Evolutionary conservation across 192 early-diverging fungal species (phyloP), one percentile per base, ranked within the genome.

Genomic region (Coemansia asiatica): DNA sequence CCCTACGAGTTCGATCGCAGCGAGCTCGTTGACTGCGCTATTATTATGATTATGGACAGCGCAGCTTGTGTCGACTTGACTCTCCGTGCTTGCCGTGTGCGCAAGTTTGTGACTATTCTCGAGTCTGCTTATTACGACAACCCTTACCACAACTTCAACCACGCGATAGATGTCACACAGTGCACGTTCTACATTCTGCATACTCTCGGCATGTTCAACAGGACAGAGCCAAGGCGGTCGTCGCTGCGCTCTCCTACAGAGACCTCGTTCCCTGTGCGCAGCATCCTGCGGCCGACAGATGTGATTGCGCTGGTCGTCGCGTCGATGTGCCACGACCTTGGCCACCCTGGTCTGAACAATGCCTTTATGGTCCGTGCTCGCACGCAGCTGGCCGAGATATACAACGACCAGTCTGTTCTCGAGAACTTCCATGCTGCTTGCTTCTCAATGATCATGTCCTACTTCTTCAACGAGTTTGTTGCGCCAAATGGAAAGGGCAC

Each of bases 281-380:
- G 66, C 47, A 76, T 76, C 47, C 61, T 77, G 49, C 75, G 68
- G 48, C 75, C 83, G 1, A 83, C 78, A 4, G 89, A 92, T 49
- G 82, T 83, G n/a, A 87, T 92, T 72, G 91, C 90, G 2, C 76
- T 92, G 10, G 74, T 94, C 8, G 79, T 93, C 3, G 87, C 90
- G 28, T 87, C 87, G 19, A 88, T 93, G 60, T 89, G 89, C 46
- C 92, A 93, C 63, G 92, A 93, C 72, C 84, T 91, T 38, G 90
- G 87, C 16, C 96, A 98, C 74, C 96, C 95, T 13, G 96, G 96
- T 18, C 90, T 96, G 31, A 96, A 93, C 81, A 98, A 98, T 75
- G 86, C 87, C 63, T 98, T 95, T 67, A 87, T 98, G 85, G 87
- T 94, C 63, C 87, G 89, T 15, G 86, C 90, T 1, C 79, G 74